These are phyloP conservation scores for Cladosporium halotolerans DNA, from an alignment of 2,329 filamentous ascomycete genomes.

Conservation along the genomic window DNA sequence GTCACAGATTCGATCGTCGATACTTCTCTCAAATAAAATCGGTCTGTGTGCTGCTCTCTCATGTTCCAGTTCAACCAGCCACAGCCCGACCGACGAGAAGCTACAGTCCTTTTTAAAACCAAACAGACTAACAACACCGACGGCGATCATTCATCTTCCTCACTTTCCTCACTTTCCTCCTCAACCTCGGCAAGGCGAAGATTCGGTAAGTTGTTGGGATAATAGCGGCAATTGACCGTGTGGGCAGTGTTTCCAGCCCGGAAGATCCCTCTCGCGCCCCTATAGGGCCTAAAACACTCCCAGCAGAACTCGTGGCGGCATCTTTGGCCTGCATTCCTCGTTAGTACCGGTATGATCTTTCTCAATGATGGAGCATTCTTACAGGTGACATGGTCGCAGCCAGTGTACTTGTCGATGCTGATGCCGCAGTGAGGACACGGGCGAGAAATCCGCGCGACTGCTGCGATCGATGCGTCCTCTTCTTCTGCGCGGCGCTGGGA, in stretches of 20 bases:
- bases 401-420: conserved; percentile 20
- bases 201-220: background rate
- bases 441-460: conserved; percentile 14
- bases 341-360: background rate
- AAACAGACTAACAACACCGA: too few species aligned
- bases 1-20: too few species aligned
- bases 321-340: conserved; percentile 5
- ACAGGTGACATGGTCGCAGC: conserved; percentile 25
- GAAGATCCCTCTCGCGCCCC: background rate
- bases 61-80: too few species aligned
- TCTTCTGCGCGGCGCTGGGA: background rate
- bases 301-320: conserved; percentile 24
- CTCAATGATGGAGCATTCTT: conserved; percentile 1
- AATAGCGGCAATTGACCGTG: conserved; percentile 4
- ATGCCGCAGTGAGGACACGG: conserved; percentile 20
- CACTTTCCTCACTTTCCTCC: too few species aligned
- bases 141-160: too few species aligned
- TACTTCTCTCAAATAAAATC: too few species aligned
- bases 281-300: conserved; percentile 16
- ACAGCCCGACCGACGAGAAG: too few species aligned
- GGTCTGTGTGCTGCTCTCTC: too few species aligned
- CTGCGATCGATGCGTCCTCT: conserved; percentile 1
- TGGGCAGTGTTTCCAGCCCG: conserved; percentile 12
- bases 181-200: too few species aligned
- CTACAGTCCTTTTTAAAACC: too few species aligned